A percentile compares a stretch with the other conserved stretches of the same genome.
These are phyloP conservation scores for Pythium rishiriense DNA, from an alignment of 352 stramenopile genomes.

Conservation along the genomic window DNA sequence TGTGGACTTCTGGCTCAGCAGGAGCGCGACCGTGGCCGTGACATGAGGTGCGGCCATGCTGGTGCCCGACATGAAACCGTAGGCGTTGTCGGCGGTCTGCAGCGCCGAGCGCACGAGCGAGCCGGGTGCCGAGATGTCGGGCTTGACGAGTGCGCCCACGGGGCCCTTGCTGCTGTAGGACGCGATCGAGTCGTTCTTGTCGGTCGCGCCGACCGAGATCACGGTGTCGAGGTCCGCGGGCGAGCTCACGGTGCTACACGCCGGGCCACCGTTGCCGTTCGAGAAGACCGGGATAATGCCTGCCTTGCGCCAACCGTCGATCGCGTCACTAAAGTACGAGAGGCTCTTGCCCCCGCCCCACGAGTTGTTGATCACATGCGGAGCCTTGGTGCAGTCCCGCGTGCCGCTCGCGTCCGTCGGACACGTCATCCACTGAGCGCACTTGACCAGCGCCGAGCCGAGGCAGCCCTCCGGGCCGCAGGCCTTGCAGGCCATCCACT, in stretches of 20 bases:
- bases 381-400: constrained; percentile 37
- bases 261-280: constrained; percentile 33
- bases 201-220: constrained; percentile 37
- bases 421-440: constrained; percentile 30
- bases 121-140: constrained; percentile 35
- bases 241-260: constrained; percentile 29
- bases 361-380: constrained; percentile 41
- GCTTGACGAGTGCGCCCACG: constrained; percentile 25
- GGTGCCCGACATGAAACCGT: constrained; percentile 32
- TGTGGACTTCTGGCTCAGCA: constrained; percentile 27
- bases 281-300: constrained; percentile 42
- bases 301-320: constrained; percentile 33
- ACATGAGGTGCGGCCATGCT: constrained; percentile 41
- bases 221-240: constrained; percentile 33
- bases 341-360: constrained; percentile 30
- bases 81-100: constrained; percentile 24
- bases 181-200: constrained; percentile 23
- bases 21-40: constrained; percentile 29
- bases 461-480: constrained; percentile 23
- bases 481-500: constrained; percentile 37
- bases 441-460: constrained; percentile 25
- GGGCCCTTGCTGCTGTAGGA: constrained; percentile 38
- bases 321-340: constrained; percentile 24
- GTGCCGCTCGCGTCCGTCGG: constrained; percentile 13
- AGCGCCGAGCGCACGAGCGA: constrained; percentile 23